These are phyloP conservation scores for Seminavis robusta DNA, from an alignment of 108 stramenopile genomes.

Conservation along the genomic window DNA sequence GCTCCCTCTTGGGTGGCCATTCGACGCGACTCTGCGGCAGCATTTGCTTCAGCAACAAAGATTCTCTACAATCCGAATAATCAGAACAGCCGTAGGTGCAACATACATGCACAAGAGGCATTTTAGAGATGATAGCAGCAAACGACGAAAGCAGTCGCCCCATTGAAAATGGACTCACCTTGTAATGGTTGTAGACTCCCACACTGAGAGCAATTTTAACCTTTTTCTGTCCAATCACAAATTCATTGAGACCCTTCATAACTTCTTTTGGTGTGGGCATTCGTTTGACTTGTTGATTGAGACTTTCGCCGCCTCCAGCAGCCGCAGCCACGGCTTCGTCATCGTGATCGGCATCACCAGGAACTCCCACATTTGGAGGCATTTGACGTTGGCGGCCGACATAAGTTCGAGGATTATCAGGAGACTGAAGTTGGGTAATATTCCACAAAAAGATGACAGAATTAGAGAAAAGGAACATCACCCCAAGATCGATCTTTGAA, in stretches of 20 bases:
- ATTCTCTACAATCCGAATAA: too few species aligned
- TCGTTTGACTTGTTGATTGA: conserved; percentile 6
- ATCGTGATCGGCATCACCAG: background rate
- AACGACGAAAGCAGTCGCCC: too few species aligned
- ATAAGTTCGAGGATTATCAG: conserved; percentile 34
- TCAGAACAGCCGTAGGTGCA: too few species aligned
- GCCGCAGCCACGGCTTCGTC: background rate
- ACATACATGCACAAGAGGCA: too few species aligned
- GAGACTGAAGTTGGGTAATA: background rate
- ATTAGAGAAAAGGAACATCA: too few species aligned
- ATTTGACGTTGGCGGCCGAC: conserved; percentile 45
- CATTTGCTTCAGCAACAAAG: conserved; percentile 57
- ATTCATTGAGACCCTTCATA: conserved; percentile 85
- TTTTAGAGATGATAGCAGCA: too few species aligned
- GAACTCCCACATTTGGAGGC: background rate
- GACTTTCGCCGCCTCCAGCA: background rate
- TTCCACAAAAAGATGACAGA: too few species aligned
- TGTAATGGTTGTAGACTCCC: conserved; percentile 98
- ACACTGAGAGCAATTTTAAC: conserved; percentile 94
- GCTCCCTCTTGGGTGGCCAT: conserved; percentile 6
- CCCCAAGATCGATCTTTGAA: too few species aligned
- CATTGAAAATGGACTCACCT: too few species aligned
- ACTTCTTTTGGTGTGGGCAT: conserved; percentile 83
- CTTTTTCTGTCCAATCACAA: conserved; percentile 93
- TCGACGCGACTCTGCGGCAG: conserved; percentile 31